Base-by-base conservation (phyloP, 2,329 filamentous ascomycete species). In the Aspergillus sp. region DNA sequence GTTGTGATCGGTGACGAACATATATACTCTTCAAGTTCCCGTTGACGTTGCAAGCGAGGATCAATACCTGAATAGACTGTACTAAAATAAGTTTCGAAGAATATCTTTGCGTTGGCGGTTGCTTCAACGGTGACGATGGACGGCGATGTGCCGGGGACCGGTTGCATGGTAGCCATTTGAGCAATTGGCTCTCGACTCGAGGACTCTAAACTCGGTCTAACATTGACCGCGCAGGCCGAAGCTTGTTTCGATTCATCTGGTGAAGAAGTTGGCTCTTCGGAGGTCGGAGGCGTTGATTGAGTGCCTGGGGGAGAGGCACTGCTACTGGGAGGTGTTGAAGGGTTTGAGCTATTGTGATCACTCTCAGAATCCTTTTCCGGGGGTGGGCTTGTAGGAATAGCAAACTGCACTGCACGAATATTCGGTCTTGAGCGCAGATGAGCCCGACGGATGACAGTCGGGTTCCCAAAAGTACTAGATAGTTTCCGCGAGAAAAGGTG, bases 31-130 rank as follows among this genome's bases (percentile, higher is more conserved):
- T 92, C 88, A 22, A 94, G 77, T 53, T 86, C 81, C 45, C 82
- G 79, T 36, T 84, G 80, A 3, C 91, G 85, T 56, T 87, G 71
- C 1, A 84, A 83, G 0, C 90, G 85, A 56, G 87, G 81, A 4
- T 83, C 84, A 1, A 81, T 77, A 26, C 80, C 80, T 4, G 78
- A 77, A 2, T 91, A 79, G 7, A 92, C 73, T n/a, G 86, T 80
- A 66, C 93, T 89, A 78, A 90, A 97, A 68, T 93, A 86, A 0
- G 87, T 91, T 74, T 98, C 95, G 10, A 98, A 83, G 67, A 87
- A 96, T 20, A 96, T 86, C 73, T 96, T 97, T 49, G 91, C 89
- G 0, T 91, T 89, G 0, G 92, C 87, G 2, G 88, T 85, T 61
- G 85, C 87, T 76, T 98, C 94, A 0, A 92, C 88, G 0, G 92